Evolutionary conservation across 2,329 filamentous ascomycete species (phyloP).

Genomic region (Hymenotorrendiella dingleyae): DNA sequence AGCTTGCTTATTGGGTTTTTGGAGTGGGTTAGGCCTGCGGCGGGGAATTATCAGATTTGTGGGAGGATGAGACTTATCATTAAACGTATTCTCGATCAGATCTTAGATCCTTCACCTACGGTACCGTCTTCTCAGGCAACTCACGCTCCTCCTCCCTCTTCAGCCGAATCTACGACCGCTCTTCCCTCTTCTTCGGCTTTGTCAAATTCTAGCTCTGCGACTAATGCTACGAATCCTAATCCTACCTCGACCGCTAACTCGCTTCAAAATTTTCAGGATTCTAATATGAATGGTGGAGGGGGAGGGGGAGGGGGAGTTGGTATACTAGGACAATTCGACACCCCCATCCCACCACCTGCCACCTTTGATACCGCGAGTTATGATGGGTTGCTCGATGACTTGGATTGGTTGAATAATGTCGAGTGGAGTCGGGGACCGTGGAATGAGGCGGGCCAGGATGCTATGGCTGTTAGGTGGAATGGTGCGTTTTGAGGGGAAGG

Average conservation of each 20-base stretch:
- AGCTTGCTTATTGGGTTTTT: conserved; percentile 46
- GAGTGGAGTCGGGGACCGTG: conserved; percentile 28
- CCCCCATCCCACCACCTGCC: conserved; percentile 6
- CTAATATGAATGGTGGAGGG: no score
- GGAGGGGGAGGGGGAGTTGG: no score
- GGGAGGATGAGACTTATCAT: conserved; percentile 42
- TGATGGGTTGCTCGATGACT: conserved; percentile 19
- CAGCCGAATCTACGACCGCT: background rate
- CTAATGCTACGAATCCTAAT: background rate
- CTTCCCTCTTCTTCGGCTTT: conserved; percentile 5
- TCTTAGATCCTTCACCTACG: conserved; percentile 37
- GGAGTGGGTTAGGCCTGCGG: conserved; percentile 43
- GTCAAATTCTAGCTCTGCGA: no score
- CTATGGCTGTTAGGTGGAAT: conserved; percentile 3
- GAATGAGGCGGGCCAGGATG: conserved; percentile 21
- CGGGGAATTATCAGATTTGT: conserved; percentile 45
- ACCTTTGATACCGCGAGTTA: conserved; percentile 18
- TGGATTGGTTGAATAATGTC: conserved; percentile 28
- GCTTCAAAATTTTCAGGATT: conserved; percentile 7
- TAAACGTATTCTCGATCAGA: conserved; percentile 44
- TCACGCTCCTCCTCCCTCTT: background rate
- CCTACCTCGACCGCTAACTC: background rate
- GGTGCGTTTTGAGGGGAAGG: conserved; percentile 4
- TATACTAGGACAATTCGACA: conserved; percentile 10
- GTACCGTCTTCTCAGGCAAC: conserved; percentile 7